Evolutionary conservation across 768 basidiomycete species (phyloP).

Genomic region (Kwoniella botswanensis): DNA sequence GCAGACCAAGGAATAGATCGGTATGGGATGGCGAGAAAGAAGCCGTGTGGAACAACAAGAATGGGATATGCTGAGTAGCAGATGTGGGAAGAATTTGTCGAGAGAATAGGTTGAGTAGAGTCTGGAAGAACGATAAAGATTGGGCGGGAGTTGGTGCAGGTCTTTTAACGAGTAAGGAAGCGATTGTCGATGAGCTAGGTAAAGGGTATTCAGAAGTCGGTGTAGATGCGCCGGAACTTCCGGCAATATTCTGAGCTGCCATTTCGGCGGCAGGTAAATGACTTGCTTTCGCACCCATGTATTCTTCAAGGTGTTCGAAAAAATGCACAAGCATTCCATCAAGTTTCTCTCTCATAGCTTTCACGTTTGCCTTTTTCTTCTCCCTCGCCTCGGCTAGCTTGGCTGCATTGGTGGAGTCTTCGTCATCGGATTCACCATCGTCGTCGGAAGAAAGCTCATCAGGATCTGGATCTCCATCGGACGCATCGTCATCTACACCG

Average conservation of each 20-base stretch:
- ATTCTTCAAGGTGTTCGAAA: conserved; percentile 78
- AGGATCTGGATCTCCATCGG: conserved; percentile 63
- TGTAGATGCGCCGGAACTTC: conserved; percentile 40
- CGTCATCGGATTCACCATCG: conserved; percentile 44
- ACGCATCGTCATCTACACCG: conserved; percentile 72
- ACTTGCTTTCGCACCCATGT: conserved; percentile 39
- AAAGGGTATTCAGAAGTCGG: conserved; percentile 40
- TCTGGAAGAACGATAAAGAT: conserved; percentile 73
- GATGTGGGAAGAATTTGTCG: conserved; percentile 91
- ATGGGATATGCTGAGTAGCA: conserved; percentile 96
- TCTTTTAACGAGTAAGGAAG: conserved; percentile 48
- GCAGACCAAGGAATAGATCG: conserved; percentile 90
- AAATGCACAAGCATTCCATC: conserved; percentile 83
- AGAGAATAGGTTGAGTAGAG: conserved; percentile 91
- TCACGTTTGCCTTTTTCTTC: conserved; percentile 58
- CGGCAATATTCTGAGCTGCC: conserved; percentile 38
- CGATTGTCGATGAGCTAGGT: conserved; percentile 32
- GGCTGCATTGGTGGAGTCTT: conserved; percentile 31
- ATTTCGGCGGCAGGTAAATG: conserved; percentile 36
- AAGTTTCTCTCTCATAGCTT: conserved; percentile 86
- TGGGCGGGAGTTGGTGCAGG: conserved; percentile 56
- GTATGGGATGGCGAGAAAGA: conserved; percentile 86
- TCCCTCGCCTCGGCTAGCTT: conserved; percentile 37
- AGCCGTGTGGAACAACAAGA: conserved; percentile 92
- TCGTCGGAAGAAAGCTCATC: conserved; percentile 50